phyloP scores from a whole-genome alignment of 169 alveolate genomes.

The Plasmodium adleri region DNA sequence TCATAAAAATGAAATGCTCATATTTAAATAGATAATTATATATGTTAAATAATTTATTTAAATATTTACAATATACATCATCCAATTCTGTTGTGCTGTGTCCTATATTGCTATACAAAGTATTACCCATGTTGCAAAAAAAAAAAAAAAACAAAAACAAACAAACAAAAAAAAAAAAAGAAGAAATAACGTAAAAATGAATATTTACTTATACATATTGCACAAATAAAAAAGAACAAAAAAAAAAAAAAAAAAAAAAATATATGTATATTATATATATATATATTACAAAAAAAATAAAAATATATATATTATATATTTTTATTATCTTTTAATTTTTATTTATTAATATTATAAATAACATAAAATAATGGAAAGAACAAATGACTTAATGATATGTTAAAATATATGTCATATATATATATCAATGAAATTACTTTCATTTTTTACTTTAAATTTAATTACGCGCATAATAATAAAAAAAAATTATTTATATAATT shows the following conservation, averaged over 20 bases:
- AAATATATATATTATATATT: no score
- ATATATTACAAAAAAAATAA: no score
- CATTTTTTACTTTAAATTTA: no score
- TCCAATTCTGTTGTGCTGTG: slow-evolving; percentile 49
- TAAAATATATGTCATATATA: no score
- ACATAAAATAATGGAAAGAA: no score
- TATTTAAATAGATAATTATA: slow-evolving; percentile 54
- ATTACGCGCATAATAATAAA: no score
- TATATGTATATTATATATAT: neutral
- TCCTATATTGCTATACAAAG: slow-evolving; percentile 50
- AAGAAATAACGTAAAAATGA: neutral
- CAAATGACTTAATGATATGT: no score
- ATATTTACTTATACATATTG: neutral
- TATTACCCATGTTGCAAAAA: slow-evolving; percentile 46
- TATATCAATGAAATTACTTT: no score
- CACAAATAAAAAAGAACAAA: no score
- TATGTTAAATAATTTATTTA: slow-evolving; percentile 50
- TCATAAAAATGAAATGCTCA: slow-evolving; percentile 63
- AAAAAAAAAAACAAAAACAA: neutral
- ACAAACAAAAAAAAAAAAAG: neutral
- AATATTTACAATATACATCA: slow-evolving; percentile 42
- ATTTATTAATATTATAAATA: no score
- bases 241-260: neutral
- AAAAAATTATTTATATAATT: no score
- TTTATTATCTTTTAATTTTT: no score